phyloP scores from a whole-genome alignment of 345 rosid species.

The Euphorbia tirucalli region DNA sequence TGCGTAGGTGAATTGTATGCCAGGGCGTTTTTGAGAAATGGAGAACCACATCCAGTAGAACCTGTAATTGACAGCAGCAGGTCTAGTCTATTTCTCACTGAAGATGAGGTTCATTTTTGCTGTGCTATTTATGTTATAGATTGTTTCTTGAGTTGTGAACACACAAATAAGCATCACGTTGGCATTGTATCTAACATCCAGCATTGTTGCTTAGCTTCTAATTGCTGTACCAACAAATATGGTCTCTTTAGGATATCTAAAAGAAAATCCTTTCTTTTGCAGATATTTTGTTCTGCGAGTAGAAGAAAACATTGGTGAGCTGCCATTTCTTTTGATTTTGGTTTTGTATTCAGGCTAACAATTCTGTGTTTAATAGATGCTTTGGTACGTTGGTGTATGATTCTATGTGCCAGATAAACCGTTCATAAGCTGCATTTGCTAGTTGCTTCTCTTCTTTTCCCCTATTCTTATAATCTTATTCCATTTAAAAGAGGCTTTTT shows the following conservation, averaged over 20 bases:
- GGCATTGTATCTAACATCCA: neutral
- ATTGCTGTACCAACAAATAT: constrained; percentile 1
- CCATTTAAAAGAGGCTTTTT: no score
- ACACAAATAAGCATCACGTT: neutral
- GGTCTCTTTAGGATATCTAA: constrained; percentile 17
- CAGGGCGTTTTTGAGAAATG: constrained; percentile 86
- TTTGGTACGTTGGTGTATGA: neutral
- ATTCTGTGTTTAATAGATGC: neutral
- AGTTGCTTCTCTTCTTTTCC: neutral
- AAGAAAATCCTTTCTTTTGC: constrained; percentile 37
- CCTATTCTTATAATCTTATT: neutral
- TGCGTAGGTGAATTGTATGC: constrained; percentile 80
- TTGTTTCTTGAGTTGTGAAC: neutral
- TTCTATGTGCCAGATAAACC: neutral
- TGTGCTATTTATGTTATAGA: neutral
- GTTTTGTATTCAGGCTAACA: constrained; percentile 11
- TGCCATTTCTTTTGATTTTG: constrained; percentile 15
- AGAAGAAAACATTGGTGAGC: constrained; percentile 93
- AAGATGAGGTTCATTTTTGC: constrained; percentile 9
- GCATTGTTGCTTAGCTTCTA: constrained; percentile 1
- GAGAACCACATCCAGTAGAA: constrained; percentile 96
- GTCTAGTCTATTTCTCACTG: constrained; percentile 38
- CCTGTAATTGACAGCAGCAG: constrained; percentile 98
- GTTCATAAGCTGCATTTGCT: neutral
- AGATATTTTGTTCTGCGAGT: constrained; percentile 98